These are phyloP conservation scores for Friedmanniomyces simplex DNA, from an alignment of 495 filamentous ascomycete species.

Conservation along the genomic window DNA sequence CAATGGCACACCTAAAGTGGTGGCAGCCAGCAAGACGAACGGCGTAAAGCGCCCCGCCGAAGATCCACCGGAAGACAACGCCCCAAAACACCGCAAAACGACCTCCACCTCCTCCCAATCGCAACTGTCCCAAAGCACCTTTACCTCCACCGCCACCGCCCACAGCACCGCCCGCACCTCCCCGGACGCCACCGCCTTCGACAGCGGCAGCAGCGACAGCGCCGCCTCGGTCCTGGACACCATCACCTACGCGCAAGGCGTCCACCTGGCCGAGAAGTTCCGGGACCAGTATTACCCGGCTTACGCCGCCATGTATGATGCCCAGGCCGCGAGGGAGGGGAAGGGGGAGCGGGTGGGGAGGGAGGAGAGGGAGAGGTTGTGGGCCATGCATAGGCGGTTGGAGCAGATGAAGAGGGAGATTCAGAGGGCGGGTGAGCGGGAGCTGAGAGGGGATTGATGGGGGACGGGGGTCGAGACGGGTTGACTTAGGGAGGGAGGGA, in stretches of 20 bases:
- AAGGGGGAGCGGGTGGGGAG: conserved; percentile 7
- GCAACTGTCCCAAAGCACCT: not conserved
- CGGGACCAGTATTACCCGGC: conserved; percentile 9
- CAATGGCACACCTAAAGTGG: conserved; percentile 16
- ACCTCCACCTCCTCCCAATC: conserved; percentile 11
- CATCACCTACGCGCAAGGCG: conserved; percentile 16
- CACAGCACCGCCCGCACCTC: conserved; percentile 7
- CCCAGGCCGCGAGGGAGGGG: conserved; percentile 7
- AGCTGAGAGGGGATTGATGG: conserved; percentile 4
- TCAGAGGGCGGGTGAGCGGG: conserved; percentile 2
- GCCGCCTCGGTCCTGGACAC: conserved; percentile 8
- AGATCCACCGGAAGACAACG: conserved; percentile 13
- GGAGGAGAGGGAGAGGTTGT: conserved; percentile 11
- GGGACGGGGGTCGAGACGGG: not conserved
- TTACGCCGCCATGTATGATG: conserved; percentile 15
- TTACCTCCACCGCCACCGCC: not conserved
- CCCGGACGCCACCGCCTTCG: conserved; percentile 4
- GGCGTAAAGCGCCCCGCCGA: conserved; percentile 28
- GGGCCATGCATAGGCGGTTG: conserved; percentile 16
- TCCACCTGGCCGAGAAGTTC: conserved; percentile 16
- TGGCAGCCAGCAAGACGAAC: conserved; percentile 6
- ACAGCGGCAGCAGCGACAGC: conserved; percentile 14
- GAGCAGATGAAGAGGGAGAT: conserved; percentile 22
- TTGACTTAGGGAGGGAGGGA: too few relatives aligned
- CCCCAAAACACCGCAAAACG: conserved; percentile 20